Conservation (phyloP, 2,329 filamentous ascomycete genomes). For the Pseudogymnoascus sp. region DNA sequence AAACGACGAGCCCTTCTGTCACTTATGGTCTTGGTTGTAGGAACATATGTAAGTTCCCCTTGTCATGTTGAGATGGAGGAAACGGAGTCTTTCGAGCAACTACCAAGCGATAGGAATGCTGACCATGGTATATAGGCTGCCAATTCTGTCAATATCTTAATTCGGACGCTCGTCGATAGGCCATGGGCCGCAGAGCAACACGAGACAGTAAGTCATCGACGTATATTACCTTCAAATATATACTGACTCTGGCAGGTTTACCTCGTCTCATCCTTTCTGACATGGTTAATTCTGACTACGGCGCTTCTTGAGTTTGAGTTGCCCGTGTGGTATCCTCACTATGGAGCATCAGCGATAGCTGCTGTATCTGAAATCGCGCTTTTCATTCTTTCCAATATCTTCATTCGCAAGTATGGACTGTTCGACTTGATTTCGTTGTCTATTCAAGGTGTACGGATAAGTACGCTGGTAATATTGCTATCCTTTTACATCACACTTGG, state of each 20-base stretch:
- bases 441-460: constrained; percentile 26
- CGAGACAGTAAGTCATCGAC: constrained; percentile 25
- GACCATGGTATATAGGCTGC: constrained; percentile 35
- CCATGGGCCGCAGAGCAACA: constrained; percentile 27
- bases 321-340: constrained; percentile 57
- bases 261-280: constrained; percentile 53
- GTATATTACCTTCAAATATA: not conserved
- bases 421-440: constrained; percentile 24
- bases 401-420: constrained; percentile 19
- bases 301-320: constrained; percentile 45
- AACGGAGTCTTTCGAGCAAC: not conserved
- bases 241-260: constrained; percentile 40
- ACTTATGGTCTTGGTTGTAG: constrained; percentile 32
- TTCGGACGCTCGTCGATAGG: constrained; percentile 21
- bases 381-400: constrained; percentile 33
- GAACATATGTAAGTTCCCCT: constrained; percentile 36
- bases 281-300: constrained; percentile 57
- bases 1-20: constrained; percentile 40
- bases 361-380: constrained; percentile 50
- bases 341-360: constrained; percentile 55
- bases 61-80: constrained; percentile 14
- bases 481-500: constrained; percentile 30
- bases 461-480: constrained; percentile 32
- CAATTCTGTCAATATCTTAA: constrained; percentile 27
- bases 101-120: constrained; percentile 8